A percentile compares a stretch with the other conserved stretches of the same genome.
Conservation (phyloP, 2,329 filamentous ascomycete genomes). For the Aspergillus hiratsukae region DNA sequence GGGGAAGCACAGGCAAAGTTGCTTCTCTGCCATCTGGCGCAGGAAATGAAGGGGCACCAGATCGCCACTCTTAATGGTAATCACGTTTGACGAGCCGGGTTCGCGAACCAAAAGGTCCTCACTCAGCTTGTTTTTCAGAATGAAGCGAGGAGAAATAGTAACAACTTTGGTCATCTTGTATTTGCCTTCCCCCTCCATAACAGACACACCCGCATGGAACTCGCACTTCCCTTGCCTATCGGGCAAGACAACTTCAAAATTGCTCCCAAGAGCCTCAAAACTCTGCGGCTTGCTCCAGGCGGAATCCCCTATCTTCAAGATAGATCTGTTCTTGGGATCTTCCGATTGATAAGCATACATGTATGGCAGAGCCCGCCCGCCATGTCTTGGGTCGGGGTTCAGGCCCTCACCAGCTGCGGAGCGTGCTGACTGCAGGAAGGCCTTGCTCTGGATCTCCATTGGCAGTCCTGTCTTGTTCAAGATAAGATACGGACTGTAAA, state of each 20-base stretch:
- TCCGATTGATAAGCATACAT: conserved; percentile 94
- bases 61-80: conserved; percentile 71
- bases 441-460: conserved; percentile 82
- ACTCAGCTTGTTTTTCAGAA: conserved; percentile 85
- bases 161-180: conserved; percentile 97
- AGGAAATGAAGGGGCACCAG: conserved; percentile 86
- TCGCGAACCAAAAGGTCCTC: conserved; percentile 89
- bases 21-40: conserved; percentile 75
- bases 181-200: conserved; percentile 89
- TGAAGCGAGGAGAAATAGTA: conserved; percentile 85
- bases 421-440: conserved; percentile 76
- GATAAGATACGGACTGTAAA: conserved; percentile 92
- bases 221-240: conserved; percentile 68
- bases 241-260: conserved; percentile 78
- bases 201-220: conserved; percentile 84
- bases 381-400: conserved; percentile 47
- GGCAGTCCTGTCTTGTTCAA: conserved; percentile 92
- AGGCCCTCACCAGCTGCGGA: conserved; percentile 77
- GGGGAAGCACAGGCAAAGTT: conserved; percentile 87
- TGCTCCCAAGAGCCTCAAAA: conserved; percentile 95
- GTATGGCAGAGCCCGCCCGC: conserved; percentile 70
- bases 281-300: conserved; percentile 96
- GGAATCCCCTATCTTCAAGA: conserved; percentile 83
- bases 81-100: conserved; percentile 81
- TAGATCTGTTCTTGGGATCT: conserved; percentile 83